A percentile compares a stretch with the other conserved stretches of the same genome.
Conservation (phyloP, 306 rosid species). For the Rosa persica region DNA sequence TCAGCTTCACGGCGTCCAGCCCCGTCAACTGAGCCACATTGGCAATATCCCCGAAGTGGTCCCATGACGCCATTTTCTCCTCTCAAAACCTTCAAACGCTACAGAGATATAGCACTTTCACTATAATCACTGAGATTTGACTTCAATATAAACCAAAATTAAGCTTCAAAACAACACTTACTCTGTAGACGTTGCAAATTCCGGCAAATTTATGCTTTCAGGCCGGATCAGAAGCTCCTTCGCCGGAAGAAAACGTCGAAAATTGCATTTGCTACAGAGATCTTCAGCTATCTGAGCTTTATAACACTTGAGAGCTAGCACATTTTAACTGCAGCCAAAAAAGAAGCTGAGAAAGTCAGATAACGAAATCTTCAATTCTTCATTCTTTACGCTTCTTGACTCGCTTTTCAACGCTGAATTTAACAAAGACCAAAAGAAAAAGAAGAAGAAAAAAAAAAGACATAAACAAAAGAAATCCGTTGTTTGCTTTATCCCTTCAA, state of each 20-base stretch:
- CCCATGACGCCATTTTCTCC: slow-evolving; percentile 72
- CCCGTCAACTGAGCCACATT: slow-evolving; percentile 88
- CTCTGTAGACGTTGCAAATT: background rate
- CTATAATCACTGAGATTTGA: background rate
- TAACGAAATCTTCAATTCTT: slow-evolving; percentile 22
- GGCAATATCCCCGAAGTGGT: slow-evolving; percentile 78
- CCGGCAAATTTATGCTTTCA: slow-evolving; percentile 17
- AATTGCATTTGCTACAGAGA: slow-evolving; percentile 36
- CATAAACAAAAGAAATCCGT: background rate
- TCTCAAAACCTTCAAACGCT: background rate
- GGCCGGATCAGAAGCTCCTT: slow-evolving; percentile 42
- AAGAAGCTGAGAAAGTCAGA: slow-evolving; percentile 15
- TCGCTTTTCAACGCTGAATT: slow-evolving; percentile 35
- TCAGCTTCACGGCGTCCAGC: slow-evolving; percentile 72
- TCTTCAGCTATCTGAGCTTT: slow-evolving; percentile 38
- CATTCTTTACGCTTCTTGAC: slow-evolving; percentile 45
- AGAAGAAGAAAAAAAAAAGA: background rate
- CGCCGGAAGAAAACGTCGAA: slow-evolving; percentile 22
- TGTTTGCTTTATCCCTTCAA: slow-evolving; percentile 18
- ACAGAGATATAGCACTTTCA: background rate
- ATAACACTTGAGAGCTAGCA: background rate
- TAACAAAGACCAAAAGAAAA: slow-evolving; percentile 2
- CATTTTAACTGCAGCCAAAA: slow-evolving; percentile 22
- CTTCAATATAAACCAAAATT: background rate
- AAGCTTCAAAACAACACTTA: background rate